Base-by-base conservation (phyloP, 345 rosid genomes). In the Sisymbrium altissimum region DNA sequence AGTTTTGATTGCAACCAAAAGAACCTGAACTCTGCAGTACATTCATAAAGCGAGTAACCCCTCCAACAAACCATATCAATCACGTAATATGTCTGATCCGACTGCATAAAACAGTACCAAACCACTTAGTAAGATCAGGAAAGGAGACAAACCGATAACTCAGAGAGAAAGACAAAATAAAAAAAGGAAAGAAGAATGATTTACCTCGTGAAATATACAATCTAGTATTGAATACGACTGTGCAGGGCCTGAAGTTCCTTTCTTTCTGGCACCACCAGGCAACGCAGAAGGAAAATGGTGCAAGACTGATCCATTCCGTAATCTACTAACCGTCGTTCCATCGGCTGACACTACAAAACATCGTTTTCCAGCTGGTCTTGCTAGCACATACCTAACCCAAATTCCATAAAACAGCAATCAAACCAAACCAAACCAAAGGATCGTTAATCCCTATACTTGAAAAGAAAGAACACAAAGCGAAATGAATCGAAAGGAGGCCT, bases 61-160 rank as follows among this genome's bases (percentile, higher is more conserved):
- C 94, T 70, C 97, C 97, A 95, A 76, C 99, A 95, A 63, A 90
- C 85, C 89, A 92, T 83, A 79, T 95, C 99, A 61, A 90, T 88
- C 75, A 88, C 97, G 55, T 92, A 92, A 68, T 95, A 95, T 9
- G 97, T 92, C 78, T 92, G 97, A 81, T 95, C 96, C 36, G 30
- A 19, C 99, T 90, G 83, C 83, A 74, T 35, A 52, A 49, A 71
- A 46, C 52, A 77, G 43, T 36, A 53, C 71, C 41, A 49, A 60
- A 36, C 11, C 68, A 40, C 55, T 44, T 57, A 48, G 19, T 58
- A 71, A 50, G 74, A 57, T 40, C 30, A 62, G 6, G 38, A 49
- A 55, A 14, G 8, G 0, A 0, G 18, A 59, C 6, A 18, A 15
- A 45, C n/a, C n/a, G n/a, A n/a, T n/a, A n/a, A n/a, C n/a, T 23